phyloP scores from a whole-genome alignment of 2,329 filamentous ascomycete genomes.

The Fusarium musae region DNA sequence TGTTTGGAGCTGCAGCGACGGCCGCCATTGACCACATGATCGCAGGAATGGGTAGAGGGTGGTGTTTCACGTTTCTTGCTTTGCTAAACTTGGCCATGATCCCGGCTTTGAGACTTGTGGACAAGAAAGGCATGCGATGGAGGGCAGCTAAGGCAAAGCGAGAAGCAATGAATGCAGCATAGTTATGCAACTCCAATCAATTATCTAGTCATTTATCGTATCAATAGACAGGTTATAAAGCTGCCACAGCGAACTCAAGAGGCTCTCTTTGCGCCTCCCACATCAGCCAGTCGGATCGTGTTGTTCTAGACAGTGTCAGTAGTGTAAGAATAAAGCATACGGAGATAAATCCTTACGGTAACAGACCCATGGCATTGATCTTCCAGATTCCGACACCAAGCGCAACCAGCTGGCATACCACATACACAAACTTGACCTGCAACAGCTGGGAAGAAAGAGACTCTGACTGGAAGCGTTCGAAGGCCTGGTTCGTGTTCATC shows the following conservation, averaged over 20 bases:
- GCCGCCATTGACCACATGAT: slow-evolving; percentile 71
- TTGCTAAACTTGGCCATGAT: slow-evolving; percentile 60
- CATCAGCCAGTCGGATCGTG: slow-evolving; percentile 95
- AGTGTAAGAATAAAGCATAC: not conserved
- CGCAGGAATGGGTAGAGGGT: slow-evolving; percentile 65
- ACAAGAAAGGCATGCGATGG: slow-evolving; percentile 61
- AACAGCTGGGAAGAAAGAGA: slow-evolving; percentile 78
- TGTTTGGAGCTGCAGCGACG: slow-evolving; percentile 68
- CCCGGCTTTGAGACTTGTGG: slow-evolving; percentile 61
- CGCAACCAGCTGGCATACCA: slow-evolving; percentile 86
- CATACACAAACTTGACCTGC: slow-evolving; percentile 86
- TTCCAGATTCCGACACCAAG: slow-evolving; percentile 94
- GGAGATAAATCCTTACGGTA: slow-evolving; percentile 74
- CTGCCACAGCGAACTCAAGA: slow-evolving; percentile 72
- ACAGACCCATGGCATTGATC: slow-evolving; percentile 92
- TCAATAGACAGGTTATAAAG: slow-evolving; percentile 56
- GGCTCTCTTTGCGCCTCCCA: slow-evolving; percentile 85
- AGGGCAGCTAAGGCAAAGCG: slow-evolving; percentile 61
- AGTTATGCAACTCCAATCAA: not conserved
- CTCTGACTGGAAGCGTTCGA: slow-evolving; percentile 88
- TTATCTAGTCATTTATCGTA: slow-evolving; percentile 18
- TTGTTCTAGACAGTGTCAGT: slow-evolving; percentile 70
- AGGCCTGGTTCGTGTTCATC: slow-evolving; percentile 84
- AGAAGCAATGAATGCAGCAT: slow-evolving; percentile 37
- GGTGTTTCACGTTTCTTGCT: slow-evolving; percentile 70